Evolutionary conservation across 1,284 basidiomycete genomes (phyloP).

Genomic region (Mycosarcoma mackinlayi): DNA sequence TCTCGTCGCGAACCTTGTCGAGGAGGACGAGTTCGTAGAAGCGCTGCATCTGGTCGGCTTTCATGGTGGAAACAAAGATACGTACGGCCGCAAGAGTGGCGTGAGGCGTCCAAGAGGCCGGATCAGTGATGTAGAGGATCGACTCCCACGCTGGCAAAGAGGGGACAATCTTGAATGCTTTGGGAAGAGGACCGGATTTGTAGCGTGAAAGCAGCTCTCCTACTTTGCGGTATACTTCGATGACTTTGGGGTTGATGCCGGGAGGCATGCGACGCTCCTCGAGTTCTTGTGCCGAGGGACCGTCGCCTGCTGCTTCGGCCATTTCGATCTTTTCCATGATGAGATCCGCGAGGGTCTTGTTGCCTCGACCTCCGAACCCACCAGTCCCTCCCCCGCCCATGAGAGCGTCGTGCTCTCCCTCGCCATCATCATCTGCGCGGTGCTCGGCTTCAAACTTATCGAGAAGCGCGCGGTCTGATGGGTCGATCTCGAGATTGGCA

Average conservation of each 20-base stretch:
- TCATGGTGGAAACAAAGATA: conserved; percentile 96
- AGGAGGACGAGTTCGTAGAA: conserved; percentile 92
- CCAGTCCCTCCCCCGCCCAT: conserved; percentile 14
- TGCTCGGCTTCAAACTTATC: conserved; percentile 58
- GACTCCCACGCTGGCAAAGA: conserved; percentile 96
- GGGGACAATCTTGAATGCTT: conserved; percentile 98
- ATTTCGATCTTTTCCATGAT: conserved; percentile 89
- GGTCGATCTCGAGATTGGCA: conserved; percentile 63
- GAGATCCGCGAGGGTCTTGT: conserved; percentile 80
- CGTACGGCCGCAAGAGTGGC: conserved; percentile 92
- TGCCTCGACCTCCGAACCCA: conserved; percentile 40
- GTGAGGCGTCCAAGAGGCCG: conserved; percentile 94
- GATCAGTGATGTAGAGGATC: conserved; percentile 90
- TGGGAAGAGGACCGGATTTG: conserved; percentile 94
- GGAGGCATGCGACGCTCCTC: conserved; percentile 71
- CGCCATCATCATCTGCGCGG: conserved; percentile 27
- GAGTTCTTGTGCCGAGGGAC: conserved; percentile 22
- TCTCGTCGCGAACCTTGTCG: conserved; percentile 90
- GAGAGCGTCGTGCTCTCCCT: conserved; percentile 29
- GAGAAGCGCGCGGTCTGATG: conserved; percentile 62
- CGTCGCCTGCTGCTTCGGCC: conserved; percentile 66
- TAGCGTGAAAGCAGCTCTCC: conserved; percentile 88
- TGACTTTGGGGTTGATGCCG: conserved; percentile 94
- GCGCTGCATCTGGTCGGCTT: conserved; percentile 92
- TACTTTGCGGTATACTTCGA: conserved; percentile 89